Conservation (phyloP, 1,284 basidiomycete genomes). For the Rhodotorula sp. region DNA sequence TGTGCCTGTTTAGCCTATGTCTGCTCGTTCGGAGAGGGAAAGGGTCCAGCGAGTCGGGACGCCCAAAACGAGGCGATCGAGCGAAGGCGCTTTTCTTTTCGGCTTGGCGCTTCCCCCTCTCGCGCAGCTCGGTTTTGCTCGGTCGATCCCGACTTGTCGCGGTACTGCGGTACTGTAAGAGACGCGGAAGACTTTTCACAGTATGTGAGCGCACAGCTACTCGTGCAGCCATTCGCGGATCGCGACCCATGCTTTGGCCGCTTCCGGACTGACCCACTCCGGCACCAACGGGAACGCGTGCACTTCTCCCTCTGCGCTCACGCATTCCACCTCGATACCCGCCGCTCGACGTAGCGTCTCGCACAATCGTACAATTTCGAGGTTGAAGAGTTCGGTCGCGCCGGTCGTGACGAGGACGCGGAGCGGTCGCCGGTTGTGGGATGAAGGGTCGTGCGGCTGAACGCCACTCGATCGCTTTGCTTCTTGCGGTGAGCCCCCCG, state of each 20-base stretch:
- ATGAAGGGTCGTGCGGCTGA: too few relatives aligned
- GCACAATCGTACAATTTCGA: constrained; percentile 30
- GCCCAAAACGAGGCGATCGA: too few relatives aligned
- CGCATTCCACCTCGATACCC: constrained; percentile 18
- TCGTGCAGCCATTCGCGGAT: constrained; percentile 27
- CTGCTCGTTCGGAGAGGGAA: too few relatives aligned
- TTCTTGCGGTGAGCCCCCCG: too few relatives aligned
- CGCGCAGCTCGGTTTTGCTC: too few relatives aligned
- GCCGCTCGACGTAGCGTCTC: constrained; percentile 11
- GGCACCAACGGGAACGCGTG: constrained; percentile 42
- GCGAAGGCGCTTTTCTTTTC: too few relatives aligned
- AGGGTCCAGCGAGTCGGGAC: too few relatives aligned
- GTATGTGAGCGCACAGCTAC: not conserved
- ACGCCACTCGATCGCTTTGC: not conserved
- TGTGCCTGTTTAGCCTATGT: too few relatives aligned
- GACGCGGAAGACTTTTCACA: not conserved
- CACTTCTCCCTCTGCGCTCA: constrained; percentile 35
- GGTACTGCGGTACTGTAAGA: too few relatives aligned
- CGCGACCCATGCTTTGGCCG: constrained; percentile 17
- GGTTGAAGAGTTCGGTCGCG: constrained; percentile 36
- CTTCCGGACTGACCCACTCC: constrained; percentile 34
- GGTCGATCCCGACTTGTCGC: not conserved
- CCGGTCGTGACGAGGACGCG: constrained; percentile 33
- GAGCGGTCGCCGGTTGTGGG: not conserved
- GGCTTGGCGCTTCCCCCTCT: too few relatives aligned